phyloP scores from a whole-genome alignment of 805 yeast genomes.

The Nakazawaea wickerhamii region DNA sequence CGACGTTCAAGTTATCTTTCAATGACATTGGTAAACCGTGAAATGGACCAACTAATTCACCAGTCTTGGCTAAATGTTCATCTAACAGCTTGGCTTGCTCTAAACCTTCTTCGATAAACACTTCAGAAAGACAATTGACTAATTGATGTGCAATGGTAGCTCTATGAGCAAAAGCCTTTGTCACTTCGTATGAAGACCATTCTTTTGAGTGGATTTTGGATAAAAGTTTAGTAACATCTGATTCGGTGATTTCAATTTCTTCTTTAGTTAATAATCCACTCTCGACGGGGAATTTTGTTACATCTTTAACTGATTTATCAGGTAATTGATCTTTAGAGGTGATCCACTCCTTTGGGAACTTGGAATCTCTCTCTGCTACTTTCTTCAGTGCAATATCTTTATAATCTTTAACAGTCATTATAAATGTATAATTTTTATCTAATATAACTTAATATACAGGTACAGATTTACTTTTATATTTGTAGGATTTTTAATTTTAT shows the following conservation, averaged over 20 bases:
- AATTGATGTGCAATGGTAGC: conserved; percentile 56
- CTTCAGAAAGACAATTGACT: conserved; percentile 33
- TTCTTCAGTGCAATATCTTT: conserved; percentile 37
- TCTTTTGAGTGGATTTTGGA: conserved; percentile 21
- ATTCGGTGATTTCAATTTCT: conserved; percentile 37
- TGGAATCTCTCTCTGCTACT: conserved; percentile 33
- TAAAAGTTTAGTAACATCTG: conserved; percentile 19
- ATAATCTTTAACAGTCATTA: conserved; percentile 19
- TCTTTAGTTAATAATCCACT: conserved; percentile 28
- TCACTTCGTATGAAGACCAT: conserved; percentile 39
- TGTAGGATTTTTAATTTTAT: no score
- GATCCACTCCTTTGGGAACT: conserved; percentile 42
- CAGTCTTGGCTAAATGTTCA: conserved; percentile 38
- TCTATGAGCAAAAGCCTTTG: conserved; percentile 52
- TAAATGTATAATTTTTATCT: not conserved
- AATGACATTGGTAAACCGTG: conserved; percentile 55
- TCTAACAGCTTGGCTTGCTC: conserved; percentile 52
- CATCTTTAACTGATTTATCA: conserved; percentile 28
- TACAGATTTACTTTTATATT: no score
- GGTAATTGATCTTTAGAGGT: conserved; percentile 30
- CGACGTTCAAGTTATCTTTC: conserved; percentile 40
- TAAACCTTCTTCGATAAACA: conserved; percentile 55
- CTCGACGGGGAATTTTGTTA: conserved; percentile 29
- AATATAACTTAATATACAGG: no score
- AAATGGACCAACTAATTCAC: conserved; percentile 51